Percentiles rank a stretch among this genome's conserved stretches.
Evolutionary conservation across 306 rosid genomes (phyloP).

Genomic region (Cicer arietinum): DNA sequence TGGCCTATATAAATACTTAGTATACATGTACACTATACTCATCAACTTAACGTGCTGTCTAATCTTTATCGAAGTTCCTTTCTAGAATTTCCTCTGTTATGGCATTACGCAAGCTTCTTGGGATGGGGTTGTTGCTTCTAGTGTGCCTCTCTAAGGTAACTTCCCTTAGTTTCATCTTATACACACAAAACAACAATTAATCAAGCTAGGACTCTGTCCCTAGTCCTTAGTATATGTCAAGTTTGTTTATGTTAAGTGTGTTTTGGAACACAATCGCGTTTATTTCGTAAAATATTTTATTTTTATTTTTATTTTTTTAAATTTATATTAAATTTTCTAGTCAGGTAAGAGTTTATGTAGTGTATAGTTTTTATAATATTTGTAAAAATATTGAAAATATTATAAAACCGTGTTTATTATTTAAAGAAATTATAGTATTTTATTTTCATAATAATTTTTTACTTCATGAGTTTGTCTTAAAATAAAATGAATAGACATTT

Average conservation of each 20-base stretch:
- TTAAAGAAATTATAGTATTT: too few species aligned
- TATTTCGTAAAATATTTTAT: too few species aligned
- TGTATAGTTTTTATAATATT: too few species aligned
- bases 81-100: conserved; percentile 21
- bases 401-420: too few species aligned
- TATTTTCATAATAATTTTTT: too few species aligned
- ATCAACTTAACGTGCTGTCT: background rate
- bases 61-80: background rate
- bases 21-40: background rate
- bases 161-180: background rate
- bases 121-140: conserved; percentile 44
- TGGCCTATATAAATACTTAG: conserved; percentile 39
- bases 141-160: conserved; percentile 40
- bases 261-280: background rate
- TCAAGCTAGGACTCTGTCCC: background rate
- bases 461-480: too few species aligned
- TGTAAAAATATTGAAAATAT: too few species aligned
- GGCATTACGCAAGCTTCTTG: conserved; percentile 50
- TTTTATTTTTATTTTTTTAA: too few species aligned
- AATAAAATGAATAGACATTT: too few species aligned
- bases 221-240: background rate
- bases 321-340: too few species aligned
- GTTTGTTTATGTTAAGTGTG: background rate
- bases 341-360: too few species aligned
- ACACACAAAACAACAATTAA: background rate